A percentile compares a stretch with the other conserved stretches of the same genome.
These are phyloP conservation scores for Auxenochlorella pyrenoidosa DNA, from an alignment of 139 green algal genomes.

Conservation along the genomic window DNA sequence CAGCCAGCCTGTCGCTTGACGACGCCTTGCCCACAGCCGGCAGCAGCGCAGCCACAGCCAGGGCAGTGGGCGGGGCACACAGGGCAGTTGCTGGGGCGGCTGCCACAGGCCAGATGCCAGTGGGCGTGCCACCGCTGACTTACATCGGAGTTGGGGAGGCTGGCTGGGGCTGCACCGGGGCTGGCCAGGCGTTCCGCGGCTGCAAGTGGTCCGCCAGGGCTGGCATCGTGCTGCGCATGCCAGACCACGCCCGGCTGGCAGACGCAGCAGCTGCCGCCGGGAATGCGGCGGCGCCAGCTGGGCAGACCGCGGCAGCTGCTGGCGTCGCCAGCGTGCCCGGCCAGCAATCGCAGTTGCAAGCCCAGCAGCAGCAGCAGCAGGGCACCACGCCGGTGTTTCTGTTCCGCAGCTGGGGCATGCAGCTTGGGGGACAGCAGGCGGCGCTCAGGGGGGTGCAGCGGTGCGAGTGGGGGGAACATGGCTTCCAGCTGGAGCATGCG, in stretches of 20 bases:
- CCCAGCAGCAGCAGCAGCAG: background rate
- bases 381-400: background rate
- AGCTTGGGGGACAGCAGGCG: constrained; percentile 8
- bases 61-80: no score
- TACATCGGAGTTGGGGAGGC: constrained; percentile 13
- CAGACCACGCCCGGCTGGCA: constrained; percentile 2
- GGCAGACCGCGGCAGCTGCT: background rate
- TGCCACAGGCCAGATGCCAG: background rate
- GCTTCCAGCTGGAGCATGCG: background rate
- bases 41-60: background rate
- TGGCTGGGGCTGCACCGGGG: constrained; percentile 6
- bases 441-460: background rate
- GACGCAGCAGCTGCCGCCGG: background rate
- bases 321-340: background rate
- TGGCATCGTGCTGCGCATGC: constrained; percentile 14
- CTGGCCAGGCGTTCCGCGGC: background rate
- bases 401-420: constrained; percentile 14
- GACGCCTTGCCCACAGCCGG: no score
- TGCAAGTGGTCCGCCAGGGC: constrained; percentile 24
- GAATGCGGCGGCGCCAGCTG: no score
- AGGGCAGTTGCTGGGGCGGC: no score
- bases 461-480: background rate
- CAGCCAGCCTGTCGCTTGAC: background rate
- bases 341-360: background rate
- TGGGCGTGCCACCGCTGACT: background rate